Conservation (phyloP, 305 asterid genomes). For the Solanum aculeatissimum region DNA sequence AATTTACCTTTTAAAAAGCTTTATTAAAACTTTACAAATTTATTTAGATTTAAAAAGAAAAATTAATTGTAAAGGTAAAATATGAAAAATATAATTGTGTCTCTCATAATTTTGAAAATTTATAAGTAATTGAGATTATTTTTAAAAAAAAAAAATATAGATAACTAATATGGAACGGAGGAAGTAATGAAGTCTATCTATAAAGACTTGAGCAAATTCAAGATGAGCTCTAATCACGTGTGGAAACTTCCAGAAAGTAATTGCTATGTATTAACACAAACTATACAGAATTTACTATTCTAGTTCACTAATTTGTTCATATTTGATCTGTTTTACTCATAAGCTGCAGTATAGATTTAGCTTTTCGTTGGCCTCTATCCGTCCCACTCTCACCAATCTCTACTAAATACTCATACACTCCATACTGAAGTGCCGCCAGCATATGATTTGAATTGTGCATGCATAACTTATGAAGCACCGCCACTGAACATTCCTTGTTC, state of each 20-base stretch:
- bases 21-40: too few relatives aligned
- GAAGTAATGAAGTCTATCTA: too few relatives aligned
- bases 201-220: too few relatives aligned
- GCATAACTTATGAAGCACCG: slow-evolving; percentile 60
- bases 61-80: too few relatives aligned
- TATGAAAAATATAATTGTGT: too few relatives aligned
- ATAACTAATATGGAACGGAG: too few relatives aligned
- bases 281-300: background rate
- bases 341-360: slow-evolving; percentile 40
- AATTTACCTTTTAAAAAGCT: background rate
- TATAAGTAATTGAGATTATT: too few relatives aligned
- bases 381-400: slow-evolving; percentile 58
- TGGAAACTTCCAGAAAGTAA: too few relatives aligned
- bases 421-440: slow-evolving; percentile 70
- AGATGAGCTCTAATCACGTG: too few relatives aligned
- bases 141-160: too few relatives aligned
- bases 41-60: too few relatives aligned
- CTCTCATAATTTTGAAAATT: too few relatives aligned
- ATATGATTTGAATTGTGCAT: slow-evolving; percentile 38
- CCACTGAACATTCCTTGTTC: slow-evolving; percentile 75
- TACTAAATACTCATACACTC: slow-evolving; percentile 60
- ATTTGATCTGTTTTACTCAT: slow-evolving; percentile 49
- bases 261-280: background rate
- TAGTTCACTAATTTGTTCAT: background rate
- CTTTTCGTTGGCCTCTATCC: slow-evolving; percentile 71